Base-by-base conservation (phyloP, 805 yeast genomes). In the Barnettozyma vustinii region DNA sequence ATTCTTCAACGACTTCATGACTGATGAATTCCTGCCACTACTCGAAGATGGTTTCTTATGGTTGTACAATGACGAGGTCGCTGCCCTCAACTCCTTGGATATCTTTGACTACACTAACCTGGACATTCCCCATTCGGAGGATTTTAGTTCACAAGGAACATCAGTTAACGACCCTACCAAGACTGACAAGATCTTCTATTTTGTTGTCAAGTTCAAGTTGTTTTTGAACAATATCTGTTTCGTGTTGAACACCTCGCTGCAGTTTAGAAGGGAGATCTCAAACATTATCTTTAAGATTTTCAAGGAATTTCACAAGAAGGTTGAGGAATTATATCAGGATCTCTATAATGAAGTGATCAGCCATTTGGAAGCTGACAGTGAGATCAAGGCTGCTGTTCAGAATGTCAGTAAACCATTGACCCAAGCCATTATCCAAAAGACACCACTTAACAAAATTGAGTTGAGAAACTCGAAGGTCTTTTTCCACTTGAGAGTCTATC, bases 1-100 rank as follows among this genome's bases (percentile, higher is more conserved):
- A 8, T 84, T 87, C 61, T 81, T 87, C 62, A 73, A 75, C 26
- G 72, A 73, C 4, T 85, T 84, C 56, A 81, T 91, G 88, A 72
- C 71, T 40, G 66, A 69, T 9, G 74, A 80, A 5, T 89, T 84
- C 57, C 70, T 85, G 42, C 81, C 89, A 1, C 79, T 80, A 40
- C 70, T 90, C 15, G 80, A 80, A 43, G 75, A 73, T 33, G 76
- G 82, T 1, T 67, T 89, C 19, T 68, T 74, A 30, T 58, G 65
- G 33, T 73, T 80, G 13, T 84, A 85, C 58, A 74, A 74, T 9
- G 74, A 71, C 18, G 66, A 72, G 23, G 67, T 76, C 56, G 68
- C 70, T 46, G 60, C 67, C 40, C 58, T 66, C 35, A 68, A 71
- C 47, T 64, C 78, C 1, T 64, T 69, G 48, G 67, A 65, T 20